A percentile compares a stretch with the other conserved stretches of the same genome.
phyloP scores from a whole-genome alignment of 2,329 filamentous ascomycete genomes.

The Colletotrichum sp. region DNA sequence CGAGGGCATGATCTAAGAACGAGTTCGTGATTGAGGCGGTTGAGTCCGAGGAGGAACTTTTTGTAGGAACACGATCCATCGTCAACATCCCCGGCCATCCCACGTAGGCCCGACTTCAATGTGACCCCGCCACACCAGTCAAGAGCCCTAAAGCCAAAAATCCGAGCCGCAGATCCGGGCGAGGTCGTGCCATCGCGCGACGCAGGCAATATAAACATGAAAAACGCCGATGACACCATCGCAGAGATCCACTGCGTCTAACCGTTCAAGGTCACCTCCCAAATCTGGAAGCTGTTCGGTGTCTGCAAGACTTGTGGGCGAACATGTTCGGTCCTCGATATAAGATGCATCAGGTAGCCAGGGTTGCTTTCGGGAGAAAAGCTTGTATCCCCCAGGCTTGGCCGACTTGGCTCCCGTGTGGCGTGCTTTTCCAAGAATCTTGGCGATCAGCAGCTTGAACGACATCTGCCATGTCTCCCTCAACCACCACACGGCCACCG shows the following conservation, averaged over 20 bases:
- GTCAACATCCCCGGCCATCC: neutral
- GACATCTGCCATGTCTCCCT: constrained; percentile 1
- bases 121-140: neutral
- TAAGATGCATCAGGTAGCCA: neutral
- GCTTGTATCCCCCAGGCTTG: neutral
- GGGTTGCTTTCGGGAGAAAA: neutral
- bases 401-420: constrained; percentile 10
- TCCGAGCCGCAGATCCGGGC: neutral
- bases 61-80: neutral
- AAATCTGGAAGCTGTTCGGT: neutral
- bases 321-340: neutral
- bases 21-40: neutral
- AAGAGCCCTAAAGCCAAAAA: neutral
- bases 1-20: neutral
- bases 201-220: neutral
- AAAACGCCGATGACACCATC: constrained; percentile 18
- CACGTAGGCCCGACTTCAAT: neutral
- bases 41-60: neutral
- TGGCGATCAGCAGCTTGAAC: neutral
- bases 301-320: neutral
- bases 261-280: neutral
- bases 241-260: neutral
- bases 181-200: neutral
- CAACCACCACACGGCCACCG: neutral
- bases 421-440: constrained; percentile 7